These are phyloP conservation scores for Saxophila tyrrhenica DNA, from an alignment of 495 filamentous ascomycete species.

Conservation along the genomic window DNA sequence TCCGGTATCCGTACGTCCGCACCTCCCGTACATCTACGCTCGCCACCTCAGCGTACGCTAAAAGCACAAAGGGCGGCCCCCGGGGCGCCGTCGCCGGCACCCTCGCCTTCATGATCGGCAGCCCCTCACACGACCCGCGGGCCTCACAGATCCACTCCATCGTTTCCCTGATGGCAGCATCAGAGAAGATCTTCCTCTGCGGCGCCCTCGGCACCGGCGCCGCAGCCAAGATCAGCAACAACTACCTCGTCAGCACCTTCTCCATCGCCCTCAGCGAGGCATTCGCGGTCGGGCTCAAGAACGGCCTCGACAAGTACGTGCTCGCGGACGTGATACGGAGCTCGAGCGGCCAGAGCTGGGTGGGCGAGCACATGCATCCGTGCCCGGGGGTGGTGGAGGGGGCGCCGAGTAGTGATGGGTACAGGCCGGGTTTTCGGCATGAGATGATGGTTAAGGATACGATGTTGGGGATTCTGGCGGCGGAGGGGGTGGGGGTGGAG, in stretches of 20 bases:
- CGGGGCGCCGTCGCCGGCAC: not conserved
- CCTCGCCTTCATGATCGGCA: slow-evolving; percentile 2
- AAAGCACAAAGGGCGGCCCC: not conserved
- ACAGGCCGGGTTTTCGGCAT: not conserved
- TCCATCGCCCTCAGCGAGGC: not conserved
- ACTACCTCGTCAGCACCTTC: not conserved
- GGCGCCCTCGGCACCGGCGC: not conserved
- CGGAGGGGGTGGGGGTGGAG: not conserved
- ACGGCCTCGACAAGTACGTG: not conserved
- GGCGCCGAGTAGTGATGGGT: not conserved
- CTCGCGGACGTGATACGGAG: not conserved
- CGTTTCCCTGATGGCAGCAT: not conserved
- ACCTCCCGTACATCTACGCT: not conserved
- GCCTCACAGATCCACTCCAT: not conserved
- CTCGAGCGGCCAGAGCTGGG: not conserved
- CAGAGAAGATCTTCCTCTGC: slow-evolving; percentile 1
- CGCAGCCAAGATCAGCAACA: slow-evolving; percentile 2
- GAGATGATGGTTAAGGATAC: slow-evolving; percentile 1
- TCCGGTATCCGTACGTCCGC: not conserved
- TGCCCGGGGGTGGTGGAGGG: not conserved
- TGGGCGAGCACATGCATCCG: slow-evolving; percentile 1
- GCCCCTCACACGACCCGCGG: not conserved
- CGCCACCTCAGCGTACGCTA: too few species aligned
- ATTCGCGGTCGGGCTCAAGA: not conserved
- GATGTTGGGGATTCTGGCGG: not conserved